Base-by-base conservation (phyloP, 768 basidiomycete species). In the Pholiota conissans region DNA sequence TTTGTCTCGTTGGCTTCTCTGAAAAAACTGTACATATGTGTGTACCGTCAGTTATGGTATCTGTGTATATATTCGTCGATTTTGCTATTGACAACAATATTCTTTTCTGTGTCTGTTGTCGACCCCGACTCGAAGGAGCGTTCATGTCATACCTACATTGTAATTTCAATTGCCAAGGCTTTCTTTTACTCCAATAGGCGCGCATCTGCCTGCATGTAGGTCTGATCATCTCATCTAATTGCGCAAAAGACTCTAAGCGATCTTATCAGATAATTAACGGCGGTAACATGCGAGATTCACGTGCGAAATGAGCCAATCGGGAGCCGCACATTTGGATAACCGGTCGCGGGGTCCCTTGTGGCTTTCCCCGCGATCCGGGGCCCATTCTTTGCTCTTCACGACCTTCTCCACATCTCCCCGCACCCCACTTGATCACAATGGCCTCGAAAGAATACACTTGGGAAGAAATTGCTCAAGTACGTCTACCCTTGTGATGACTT, bases 391-490 rank as follows among this genome's bases (percentile, higher is more conserved):
- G 6, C 39, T 46, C 39, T 47, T 29, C 14, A n/a, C 30, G n/a
- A 22, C 16, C 20, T 51, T 26, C 37, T 47, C 49, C 42, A 16
- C 27, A 28, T 42, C 35, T 20, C 32, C 26, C 32, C n/a, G 24
- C 34, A 16, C 16, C 10, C 2, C 34, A 10, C 11, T 22, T 20
- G 16, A 18, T 27, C 20, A 11, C 16, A 20, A 71, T 71, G 69
- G 42, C 65, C 30, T 57, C 61, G 26, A 67, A 65, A 52, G 73
- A 82, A 61, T 80, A 80, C 52, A 77, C 79, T 14, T 52, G 75
- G 18, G 81, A 87, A 29, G 91, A 93, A 63, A 85, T 92, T 56
- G 79, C 83, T 16, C 79, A 86, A 78, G 91, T 90, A 59, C 51
- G 76, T 50, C 28, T 18, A 26, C n/a, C 9, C 42, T 9, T 24